phyloP scores from a whole-genome alignment of 306 rosid genomes.

The Trifolium fragiferum region DNA sequence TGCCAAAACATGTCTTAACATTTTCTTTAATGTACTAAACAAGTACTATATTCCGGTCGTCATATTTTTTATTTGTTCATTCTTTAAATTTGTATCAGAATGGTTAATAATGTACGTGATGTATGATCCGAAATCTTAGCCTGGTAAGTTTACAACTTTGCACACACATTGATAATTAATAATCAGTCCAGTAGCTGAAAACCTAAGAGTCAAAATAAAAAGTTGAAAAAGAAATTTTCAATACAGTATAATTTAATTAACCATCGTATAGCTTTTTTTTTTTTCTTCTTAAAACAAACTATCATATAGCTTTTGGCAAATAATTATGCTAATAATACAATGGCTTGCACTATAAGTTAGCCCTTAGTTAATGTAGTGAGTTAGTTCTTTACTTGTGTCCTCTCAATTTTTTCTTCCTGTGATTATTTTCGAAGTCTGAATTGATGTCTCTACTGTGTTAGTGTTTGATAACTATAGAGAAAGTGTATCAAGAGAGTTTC shows the following conservation, averaged over 20 bases:
- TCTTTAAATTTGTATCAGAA: slow-evolving; percentile 8
- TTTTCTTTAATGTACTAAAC: slow-evolving; percentile 11
- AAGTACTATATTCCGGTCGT: background rate
- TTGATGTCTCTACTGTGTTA: too few relatives aligned
- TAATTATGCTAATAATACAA: background rate
- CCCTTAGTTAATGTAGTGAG: background rate
- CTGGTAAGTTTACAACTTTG: background rate
- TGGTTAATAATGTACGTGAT: background rate
- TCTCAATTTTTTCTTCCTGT: too few relatives aligned
- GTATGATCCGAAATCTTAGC: background rate
- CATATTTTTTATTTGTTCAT: slow-evolving; percentile 33
- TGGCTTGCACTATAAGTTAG: background rate
- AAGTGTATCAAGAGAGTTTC: too few relatives aligned
- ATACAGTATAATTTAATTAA: background rate
- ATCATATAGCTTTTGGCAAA: background rate
- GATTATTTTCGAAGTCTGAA: too few relatives aligned
- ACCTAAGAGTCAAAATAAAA: background rate
- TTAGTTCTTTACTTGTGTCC: background rate
- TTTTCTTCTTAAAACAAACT: background rate
- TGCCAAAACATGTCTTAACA: background rate
- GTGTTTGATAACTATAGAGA: too few relatives aligned
- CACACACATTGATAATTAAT: background rate
- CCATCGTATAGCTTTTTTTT: background rate
- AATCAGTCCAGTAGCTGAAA: background rate
- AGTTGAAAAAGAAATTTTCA: background rate